Evolutionary conservation across 2,329 filamentous ascomycete species (phyloP).

Genomic region (Penicillium frequentans): DNA sequence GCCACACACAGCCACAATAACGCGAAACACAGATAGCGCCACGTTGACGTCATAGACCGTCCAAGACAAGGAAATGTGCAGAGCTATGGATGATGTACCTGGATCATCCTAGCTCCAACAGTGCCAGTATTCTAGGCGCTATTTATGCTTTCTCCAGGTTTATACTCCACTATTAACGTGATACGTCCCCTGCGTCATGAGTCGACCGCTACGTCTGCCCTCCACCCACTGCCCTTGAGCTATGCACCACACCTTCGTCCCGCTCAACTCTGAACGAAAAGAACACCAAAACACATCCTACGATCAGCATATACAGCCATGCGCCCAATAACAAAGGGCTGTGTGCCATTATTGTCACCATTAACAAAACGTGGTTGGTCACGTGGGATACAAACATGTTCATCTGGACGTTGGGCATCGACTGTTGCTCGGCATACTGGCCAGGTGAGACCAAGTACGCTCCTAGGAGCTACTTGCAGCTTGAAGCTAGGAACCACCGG

Average conservation of each 20-base stretch:
- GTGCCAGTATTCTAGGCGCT: not conserved
- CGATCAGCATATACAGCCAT: not conserved
- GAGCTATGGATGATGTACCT: not conserved
- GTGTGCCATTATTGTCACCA: conserved; percentile 9
- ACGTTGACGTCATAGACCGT: conserved; percentile 8
- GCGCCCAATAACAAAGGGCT: conserved; percentile 10
- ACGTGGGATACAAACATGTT: not conserved
- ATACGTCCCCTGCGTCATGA: conserved; percentile 7
- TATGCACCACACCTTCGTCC: not conserved
- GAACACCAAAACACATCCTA: not conserved
- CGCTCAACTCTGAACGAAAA: not conserved
- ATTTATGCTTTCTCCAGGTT: not conserved
- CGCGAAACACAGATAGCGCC: not conserved
- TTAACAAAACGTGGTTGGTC: conserved; percentile 2
- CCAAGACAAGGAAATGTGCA: not conserved
- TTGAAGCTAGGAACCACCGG: not conserved
- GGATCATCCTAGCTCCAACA: not conserved
- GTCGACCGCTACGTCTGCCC: not conserved
- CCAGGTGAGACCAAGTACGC: not conserved
- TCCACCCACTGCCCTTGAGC: not conserved
- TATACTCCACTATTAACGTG: not conserved
- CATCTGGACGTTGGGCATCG: not conserved
- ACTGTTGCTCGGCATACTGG: not conserved
- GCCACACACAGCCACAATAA: not conserved
- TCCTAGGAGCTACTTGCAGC: not conserved